Evolutionary conservation across 768 basidiomycete genomes (phyloP), one percentile per base, ranked within the genome.

Genomic region (Pisolithus sp.): DNA sequence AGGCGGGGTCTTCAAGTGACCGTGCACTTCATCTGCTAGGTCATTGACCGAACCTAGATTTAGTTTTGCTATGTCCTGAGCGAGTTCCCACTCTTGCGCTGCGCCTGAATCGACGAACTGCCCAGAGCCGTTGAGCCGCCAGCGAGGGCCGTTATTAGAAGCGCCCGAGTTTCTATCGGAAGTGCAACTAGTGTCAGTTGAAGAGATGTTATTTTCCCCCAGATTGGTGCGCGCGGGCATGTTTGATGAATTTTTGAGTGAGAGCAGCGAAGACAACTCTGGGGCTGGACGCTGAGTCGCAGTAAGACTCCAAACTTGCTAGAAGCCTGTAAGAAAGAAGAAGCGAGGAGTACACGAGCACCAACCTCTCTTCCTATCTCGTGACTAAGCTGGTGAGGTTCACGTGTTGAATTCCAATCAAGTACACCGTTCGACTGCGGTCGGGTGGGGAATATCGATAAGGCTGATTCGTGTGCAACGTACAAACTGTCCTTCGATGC

Each of bases 11-110:
- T 76, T 81, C 62, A 86, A 74, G 56, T 79, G 73, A 18, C 65
- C 61, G 46, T 68, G 73, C 52, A 76, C 72, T 34, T 81, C 78
- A 50, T 82, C 81, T 49, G 68, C 64, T 47, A 65, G 60, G 39
- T 83, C 82, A 44, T 70, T 64, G 52, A 75, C 77, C 55, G 80
- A 78, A 57, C 73, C 74, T 51, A 90, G 82, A 62, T 85, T 83
- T 57, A 89, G 70, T 66, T 83, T 80, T 57, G 80, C 82, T 48
- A 90, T 80, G 55, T 84, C 83, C 62, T 87, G 83, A 38, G 85
- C 74, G 53, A 89, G 75, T 49, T 83, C 82, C 87, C 87, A 89
- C 45, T 80, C 77, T 48, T 76, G 69, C 48, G 78, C 58, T 46
- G 72, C 72, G 17, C 77, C 77, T 26, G 76, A 68, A 64, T 86